phyloP scores from a whole-genome alignment of 2,329 filamentous ascomycete genomes.

The Tolypocladium inflatum region DNA sequence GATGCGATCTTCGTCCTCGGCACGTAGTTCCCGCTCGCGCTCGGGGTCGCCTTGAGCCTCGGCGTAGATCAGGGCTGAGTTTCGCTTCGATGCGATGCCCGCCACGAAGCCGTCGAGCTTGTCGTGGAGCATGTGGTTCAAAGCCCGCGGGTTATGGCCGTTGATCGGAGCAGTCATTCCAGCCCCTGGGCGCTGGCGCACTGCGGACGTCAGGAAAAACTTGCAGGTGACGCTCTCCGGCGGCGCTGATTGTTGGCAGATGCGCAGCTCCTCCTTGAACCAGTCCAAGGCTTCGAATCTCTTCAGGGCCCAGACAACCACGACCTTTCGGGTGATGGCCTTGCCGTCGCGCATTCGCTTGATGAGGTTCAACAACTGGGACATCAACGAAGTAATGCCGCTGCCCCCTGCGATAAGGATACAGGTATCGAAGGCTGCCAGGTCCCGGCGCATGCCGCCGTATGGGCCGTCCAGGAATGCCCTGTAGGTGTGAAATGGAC shows the following conservation, averaged over 20 bases:
- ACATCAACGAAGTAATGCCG: slow-evolving; percentile 88
- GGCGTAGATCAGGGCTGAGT: slow-evolving; percentile 72
- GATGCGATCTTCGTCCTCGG: slow-evolving; percentile 76
- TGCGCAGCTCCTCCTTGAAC: slow-evolving; percentile 91
- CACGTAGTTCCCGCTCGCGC: slow-evolving; percentile 68
- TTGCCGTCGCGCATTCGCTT: slow-evolving; percentile 94
- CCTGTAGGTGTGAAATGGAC: slow-evolving; percentile 83
- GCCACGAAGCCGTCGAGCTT: slow-evolving; percentile 82
- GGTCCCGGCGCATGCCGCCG: slow-evolving; percentile 81
- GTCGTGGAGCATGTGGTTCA: slow-evolving; percentile 73
- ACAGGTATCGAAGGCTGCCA: slow-evolving; percentile 88
- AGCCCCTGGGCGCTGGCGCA: slow-evolving; percentile 21
- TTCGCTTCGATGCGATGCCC: slow-evolving; percentile 76
- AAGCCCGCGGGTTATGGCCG: slow-evolving; percentile 35
- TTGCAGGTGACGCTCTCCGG: slow-evolving; percentile 85
- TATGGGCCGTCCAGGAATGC: slow-evolving; percentile 93
- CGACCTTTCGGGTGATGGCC: slow-evolving; percentile 81
- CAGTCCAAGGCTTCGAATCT: slow-evolving; percentile 90
- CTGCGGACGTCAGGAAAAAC: slow-evolving; percentile 80
- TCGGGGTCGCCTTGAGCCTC: slow-evolving; percentile 72
- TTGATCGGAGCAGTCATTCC: slow-evolving; percentile 36
- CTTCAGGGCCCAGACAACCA: slow-evolving; percentile 91
- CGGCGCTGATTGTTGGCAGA: slow-evolving; percentile 82
- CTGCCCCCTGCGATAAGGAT: slow-evolving; percentile 90
- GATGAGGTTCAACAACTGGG: slow-evolving; percentile 85